Evolutionary conservation across 1,139 yeast species (phyloP), one percentile per base, ranked within the genome.

Genomic region (Kurtzmaniella quercitrusa): DNA sequence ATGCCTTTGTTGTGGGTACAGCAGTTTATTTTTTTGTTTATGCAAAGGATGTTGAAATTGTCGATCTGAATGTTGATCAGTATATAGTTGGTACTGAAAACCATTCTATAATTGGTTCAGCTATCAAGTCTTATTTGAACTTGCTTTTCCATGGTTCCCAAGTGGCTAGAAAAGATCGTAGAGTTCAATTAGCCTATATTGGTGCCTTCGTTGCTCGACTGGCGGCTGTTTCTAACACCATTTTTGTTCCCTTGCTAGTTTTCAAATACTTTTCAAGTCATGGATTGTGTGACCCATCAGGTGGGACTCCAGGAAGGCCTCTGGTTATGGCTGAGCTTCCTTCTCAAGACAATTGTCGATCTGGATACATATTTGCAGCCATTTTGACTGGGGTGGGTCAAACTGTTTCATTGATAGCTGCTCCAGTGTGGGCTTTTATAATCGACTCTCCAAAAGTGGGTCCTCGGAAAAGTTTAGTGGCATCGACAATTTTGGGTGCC

Each of bases 181-280:
- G 61, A 17, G 64, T 74, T 15, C 66, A 70, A 42, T 59, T 82
- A 37, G 82, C 89, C 0, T 83, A 81, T 52, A 51, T 73, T 12
- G 88, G 87, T 5, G 78, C 82, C 1, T 77, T 82, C 52, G 80
- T 81, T 15, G 80, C 89, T 2, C 70, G 91, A 40, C 73, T 87
- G 3, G 77, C 85, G 3, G 73, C 86, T 0, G 82, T 83, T 2
- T 70, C 77, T 3, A 75, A 79, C 10, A 66, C 87, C 0, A 73
- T 81, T 10, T 85, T 82, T 56, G 71, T 84, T 33, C 91, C 91
- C 1, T 63, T 83, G 37, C 68, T 75, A 56, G 83, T 83, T 29
- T 81, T 79, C 59, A 70, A 75, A 44, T 81, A 75, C 64, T 83
- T 70, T 58, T 68, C 70, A 48, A 58, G 65, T 39, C 61, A 63